Conservation (phyloP, 129 eudicot species). For the sunflower (Helianthus annuus) region HanXRQr2.0-SUNRISE NC_035443.2:8981481-8981980, state of each 20-base stretch:
- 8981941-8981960: slow-evolving; percentile 79
- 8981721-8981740: slow-evolving; percentile 70
- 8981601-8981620: slow-evolving; percentile 61
- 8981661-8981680: slow-evolving; percentile 89
- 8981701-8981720: slow-evolving; percentile 72
- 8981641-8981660: slow-evolving; percentile 88
- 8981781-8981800: neutral
- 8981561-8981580: neutral
- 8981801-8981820: slow-evolving; percentile 86
- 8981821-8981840: slow-evolving; percentile 78
- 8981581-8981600: neutral
- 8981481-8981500: too few species aligned
- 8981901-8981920: slow-evolving; percentile 55
- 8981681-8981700: slow-evolving; percentile 90
- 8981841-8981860: slow-evolving; percentile 45
- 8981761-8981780: neutral
- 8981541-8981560: too few species aligned
- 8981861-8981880: slow-evolving; percentile 84
- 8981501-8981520: too few species aligned
- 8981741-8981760: neutral
- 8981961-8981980: slow-evolving; percentile 87
- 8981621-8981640: slow-evolving; percentile 61
- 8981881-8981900: slow-evolving; percentile 74
- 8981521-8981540: too few species aligned
- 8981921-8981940: slow-evolving; percentile 75